Base-by-base conservation (phyloP, 192 early-diverging fungal species). In the Backusella morwellensis region DNA sequence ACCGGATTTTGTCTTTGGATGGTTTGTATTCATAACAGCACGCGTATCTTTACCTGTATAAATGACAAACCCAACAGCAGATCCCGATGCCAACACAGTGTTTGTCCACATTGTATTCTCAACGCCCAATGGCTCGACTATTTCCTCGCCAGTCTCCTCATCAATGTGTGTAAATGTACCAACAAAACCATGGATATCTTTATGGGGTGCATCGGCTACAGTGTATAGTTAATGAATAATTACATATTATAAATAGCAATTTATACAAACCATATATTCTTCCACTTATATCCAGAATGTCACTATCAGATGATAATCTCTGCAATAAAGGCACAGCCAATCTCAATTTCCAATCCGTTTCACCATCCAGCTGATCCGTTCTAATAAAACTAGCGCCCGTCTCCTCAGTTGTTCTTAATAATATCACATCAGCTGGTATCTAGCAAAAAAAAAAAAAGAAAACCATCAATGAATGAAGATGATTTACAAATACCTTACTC, bases 41-140 rank as follows among this genome's bases (percentile, higher is more conserved):
- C 96, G 90, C 15, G 97, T 99, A 77, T 99, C 96, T 47, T 88
- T 86, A 11, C 97, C 97, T 3, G 97, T 99, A 76, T 97, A 99
- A 21, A 97, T 77, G 0, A 97, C 93, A 78, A 95, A 91, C 15
- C 93, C 95, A 63, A 97, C 86, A 1, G 91, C 95, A 56, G 92
- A 87, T 8, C 95, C 97, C 34, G 97, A 99, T 0, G 96, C 97
- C 66, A 97, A 83, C 35, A 97, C 95, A 2, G 97, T 99, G 82
- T 99, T 99, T 47, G 91, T 92, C 97, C 97, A 99, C 54, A 99
- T 79, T 12, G 93, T 96, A 82, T 99, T 97, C 76, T 99, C 97
- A 6, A 91, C 92, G 38, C 87, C 90, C 40, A 99, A 81, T 14
- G 95, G 83, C 67, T 95, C 93, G 40, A 88, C 80, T 50, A 85